Conservation (phyloP, 345 rosid species). For the Aegle marmelos region DNA sequence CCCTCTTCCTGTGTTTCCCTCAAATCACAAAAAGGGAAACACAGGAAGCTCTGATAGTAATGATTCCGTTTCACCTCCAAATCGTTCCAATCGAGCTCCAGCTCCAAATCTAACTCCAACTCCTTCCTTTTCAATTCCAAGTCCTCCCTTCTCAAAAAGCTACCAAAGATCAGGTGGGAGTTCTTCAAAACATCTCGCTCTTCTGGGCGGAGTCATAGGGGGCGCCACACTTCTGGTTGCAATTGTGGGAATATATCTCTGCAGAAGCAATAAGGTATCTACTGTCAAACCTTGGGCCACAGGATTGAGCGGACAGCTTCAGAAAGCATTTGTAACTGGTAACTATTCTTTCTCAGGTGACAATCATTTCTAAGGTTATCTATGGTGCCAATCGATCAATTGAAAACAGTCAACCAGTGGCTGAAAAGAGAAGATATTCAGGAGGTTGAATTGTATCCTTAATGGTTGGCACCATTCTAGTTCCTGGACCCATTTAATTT, state of each 20-base stretch:
- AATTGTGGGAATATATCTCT: slow-evolving; percentile 31
- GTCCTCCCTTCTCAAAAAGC: background rate
- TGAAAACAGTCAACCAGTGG: slow-evolving; percentile 1
- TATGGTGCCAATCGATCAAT: slow-evolving; percentile 10
- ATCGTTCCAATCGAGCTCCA: slow-evolving; percentile 12
- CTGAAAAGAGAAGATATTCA: slow-evolving; percentile 5
- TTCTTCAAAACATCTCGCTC: slow-evolving; percentile 17
- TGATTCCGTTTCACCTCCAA: slow-evolving; percentile 17
- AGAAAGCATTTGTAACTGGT: slow-evolving; percentile 84
- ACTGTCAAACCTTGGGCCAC: slow-evolving; percentile 90
- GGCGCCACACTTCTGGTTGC: slow-evolving; percentile 34
- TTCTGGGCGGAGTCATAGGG: slow-evolving; percentile 38
- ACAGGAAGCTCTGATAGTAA: slow-evolving; percentile 8
- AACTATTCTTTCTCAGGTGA: slow-evolving; percentile 16
- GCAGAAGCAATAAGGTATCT: slow-evolving; percentile 43
- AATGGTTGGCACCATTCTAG: slow-evolving; percentile 3
- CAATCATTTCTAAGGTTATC: slow-evolving; percentile 13
- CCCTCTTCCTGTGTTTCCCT: slow-evolving; percentile 13
- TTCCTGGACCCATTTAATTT: background rate
- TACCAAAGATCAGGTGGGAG: background rate
- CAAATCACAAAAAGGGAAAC: slow-evolving; percentile 8
- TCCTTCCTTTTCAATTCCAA: slow-evolving; percentile 9
- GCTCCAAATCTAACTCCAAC: slow-evolving; percentile 6
- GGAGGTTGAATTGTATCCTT: slow-evolving; percentile 9
- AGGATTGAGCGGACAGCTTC: slow-evolving; percentile 95